A percentile compares a stretch with the other conserved stretches of the same genome.
phyloP scores from a whole-genome alignment of 208 protist species.

The Leishmania mexicana region DNA sequence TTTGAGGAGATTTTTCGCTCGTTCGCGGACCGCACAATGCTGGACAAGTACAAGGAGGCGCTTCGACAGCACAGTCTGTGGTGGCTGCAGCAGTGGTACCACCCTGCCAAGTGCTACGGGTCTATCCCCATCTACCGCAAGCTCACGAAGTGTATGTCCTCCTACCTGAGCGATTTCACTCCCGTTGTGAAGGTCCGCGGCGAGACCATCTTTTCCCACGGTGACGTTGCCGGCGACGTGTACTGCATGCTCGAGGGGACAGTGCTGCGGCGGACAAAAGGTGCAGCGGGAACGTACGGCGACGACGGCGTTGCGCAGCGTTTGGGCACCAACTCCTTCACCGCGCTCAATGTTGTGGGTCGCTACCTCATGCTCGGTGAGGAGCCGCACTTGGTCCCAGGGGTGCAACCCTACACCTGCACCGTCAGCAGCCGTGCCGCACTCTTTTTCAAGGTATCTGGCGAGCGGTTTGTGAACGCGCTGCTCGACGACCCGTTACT shows the following conservation, averaged over 20 bases:
- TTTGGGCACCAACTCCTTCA: constrained; percentile 60
- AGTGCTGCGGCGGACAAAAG: constrained; percentile 52
- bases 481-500: constrained; percentile 81
- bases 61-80: constrained; percentile 52
- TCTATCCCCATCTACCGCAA: constrained; percentile 85
- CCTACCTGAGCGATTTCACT: constrained; percentile 70
- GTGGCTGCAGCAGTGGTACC: constrained; percentile 49
- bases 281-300: constrained; percentile 44
- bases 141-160: constrained; percentile 31
- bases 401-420: constrained; percentile 74
- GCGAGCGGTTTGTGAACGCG: constrained; percentile 75
- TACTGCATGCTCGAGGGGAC: constrained; percentile 85
- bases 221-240: constrained; percentile 64
- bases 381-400: constrained; percentile 82
- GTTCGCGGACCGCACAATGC: constrained; percentile 66
- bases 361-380: constrained; percentile 87
- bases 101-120: constrained; percentile 37
- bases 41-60: constrained; percentile 47
- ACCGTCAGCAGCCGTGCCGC: constrained; percentile 70
- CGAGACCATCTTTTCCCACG: constrained; percentile 78
- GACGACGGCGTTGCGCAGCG: constrained; percentile 51
- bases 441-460: constrained; percentile 68
- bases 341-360: constrained; percentile 46
- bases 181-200: constrained; percentile 69
- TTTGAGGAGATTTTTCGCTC: constrained; percentile 70